These are phyloP conservation scores for Thecaphora thlaspeos DNA, from an alignment of 1,284 basidiomycete genomes.

Conservation along the genomic window DNA sequence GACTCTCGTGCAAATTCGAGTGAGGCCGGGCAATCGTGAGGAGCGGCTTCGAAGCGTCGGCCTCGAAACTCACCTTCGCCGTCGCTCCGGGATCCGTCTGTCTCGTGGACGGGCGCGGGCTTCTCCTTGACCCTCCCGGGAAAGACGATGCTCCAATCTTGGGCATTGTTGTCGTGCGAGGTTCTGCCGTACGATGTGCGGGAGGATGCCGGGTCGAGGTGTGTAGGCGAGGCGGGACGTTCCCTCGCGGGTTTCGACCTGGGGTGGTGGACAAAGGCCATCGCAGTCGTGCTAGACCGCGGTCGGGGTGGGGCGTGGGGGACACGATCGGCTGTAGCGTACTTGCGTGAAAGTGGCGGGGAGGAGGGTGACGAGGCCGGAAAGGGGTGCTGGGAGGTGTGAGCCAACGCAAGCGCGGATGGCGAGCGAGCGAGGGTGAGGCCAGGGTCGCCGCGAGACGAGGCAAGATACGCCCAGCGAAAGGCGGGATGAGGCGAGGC, in stretches of 20 bases:
- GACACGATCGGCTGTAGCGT: not conserved
- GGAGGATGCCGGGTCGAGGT: constrained; percentile 6
- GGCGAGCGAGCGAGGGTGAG: too few relatives aligned
- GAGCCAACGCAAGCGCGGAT: too few relatives aligned
- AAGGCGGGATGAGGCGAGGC: too few relatives aligned
- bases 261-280: constrained; percentile 37
- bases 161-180: constrained; percentile 4
- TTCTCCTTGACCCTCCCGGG: constrained; percentile 20
- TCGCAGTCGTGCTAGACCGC: not conserved
- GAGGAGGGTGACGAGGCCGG: too few relatives aligned
- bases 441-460: too few relatives aligned
- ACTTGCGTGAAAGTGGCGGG: not conserved
- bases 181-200: constrained; percentile 6
- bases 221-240: not conserved
- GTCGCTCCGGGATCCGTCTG: too few relatives aligned
- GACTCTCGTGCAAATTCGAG: too few relatives aligned
- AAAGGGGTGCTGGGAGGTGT: too few relatives aligned
- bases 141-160: constrained; percentile 38
- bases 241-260: constrained; percentile 15
- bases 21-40: too few relatives aligned
- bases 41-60: too few relatives aligned
- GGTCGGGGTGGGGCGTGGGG: not conserved
- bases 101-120: not conserved
- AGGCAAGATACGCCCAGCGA: too few relatives aligned
- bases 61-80: not conserved